These are phyloP conservation scores for Verticillium longisporum DNA, from an alignment of 2,329 filamentous ascomycete species.

Conservation along the genomic window DNA sequence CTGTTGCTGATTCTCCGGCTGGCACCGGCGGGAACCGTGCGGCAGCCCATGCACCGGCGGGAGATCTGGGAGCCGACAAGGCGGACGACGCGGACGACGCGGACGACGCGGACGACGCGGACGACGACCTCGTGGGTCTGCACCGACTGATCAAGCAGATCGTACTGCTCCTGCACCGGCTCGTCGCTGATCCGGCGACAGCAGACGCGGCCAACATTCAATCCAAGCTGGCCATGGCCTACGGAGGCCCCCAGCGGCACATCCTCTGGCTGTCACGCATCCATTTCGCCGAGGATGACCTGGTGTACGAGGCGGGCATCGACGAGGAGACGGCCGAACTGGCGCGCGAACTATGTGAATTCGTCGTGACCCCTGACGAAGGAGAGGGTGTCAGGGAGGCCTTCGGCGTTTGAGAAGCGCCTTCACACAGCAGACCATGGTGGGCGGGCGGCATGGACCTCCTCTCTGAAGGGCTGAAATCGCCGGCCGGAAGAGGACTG, in stretches of 20 bases:
- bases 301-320: constrained; percentile 70
- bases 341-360: constrained; percentile 75
- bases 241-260: constrained; percentile 75
- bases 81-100: neutral
- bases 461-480: neutral
- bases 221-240: constrained; percentile 61
- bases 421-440: neutral
- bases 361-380: constrained; percentile 71
- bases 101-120: neutral
- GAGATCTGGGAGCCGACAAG: neutral
- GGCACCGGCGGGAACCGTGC: neutral
- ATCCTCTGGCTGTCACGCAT: constrained; percentile 73
- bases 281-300: constrained; percentile 75
- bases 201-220: constrained; percentile 52
- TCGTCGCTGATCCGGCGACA: constrained; percentile 42
- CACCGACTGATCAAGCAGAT: constrained; percentile 41
- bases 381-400: constrained; percentile 37
- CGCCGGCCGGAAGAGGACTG: neutral
- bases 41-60: neutral
- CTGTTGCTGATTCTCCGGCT: neutral
- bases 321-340: constrained; percentile 72
- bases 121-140: constrained; percentile 17
- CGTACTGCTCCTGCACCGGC: constrained; percentile 42
- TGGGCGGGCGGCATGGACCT: neutral
- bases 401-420: constrained; percentile 25